These are phyloP conservation scores for Usnea hakonensis DNA, from an alignment of 495 filamentous ascomycete species.

Conservation along the genomic window DNA sequence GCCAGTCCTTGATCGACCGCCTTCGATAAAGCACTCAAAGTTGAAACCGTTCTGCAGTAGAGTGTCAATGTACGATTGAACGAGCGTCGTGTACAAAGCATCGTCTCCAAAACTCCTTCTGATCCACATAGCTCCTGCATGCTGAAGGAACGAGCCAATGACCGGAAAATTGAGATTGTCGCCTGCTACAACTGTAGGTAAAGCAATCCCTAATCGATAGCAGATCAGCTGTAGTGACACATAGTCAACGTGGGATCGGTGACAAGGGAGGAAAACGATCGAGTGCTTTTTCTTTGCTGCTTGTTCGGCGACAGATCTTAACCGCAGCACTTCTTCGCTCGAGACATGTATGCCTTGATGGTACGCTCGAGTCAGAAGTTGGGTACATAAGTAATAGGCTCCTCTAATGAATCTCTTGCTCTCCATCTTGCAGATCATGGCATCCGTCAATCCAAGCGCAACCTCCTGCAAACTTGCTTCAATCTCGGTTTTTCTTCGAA, in stretches of 20 bases:
- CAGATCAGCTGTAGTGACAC: slow-evolving; percentile 90
- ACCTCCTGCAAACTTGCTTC: slow-evolving; percentile 63
- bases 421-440: slow-evolving; percentile 99
- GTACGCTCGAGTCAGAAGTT: slow-evolving; percentile 85
- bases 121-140: slow-evolving; percentile 97
- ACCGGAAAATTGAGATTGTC: slow-evolving; percentile 94
- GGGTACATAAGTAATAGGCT: slow-evolving; percentile 83
- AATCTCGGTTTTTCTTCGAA: slow-evolving; percentile 51
- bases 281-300: slow-evolving; percentile 84
- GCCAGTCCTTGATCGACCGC: slow-evolving; percentile 82
- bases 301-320: slow-evolving; percentile 71
- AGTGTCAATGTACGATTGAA: slow-evolving; percentile 93
- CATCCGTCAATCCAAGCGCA: slow-evolving; percentile 73
- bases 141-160: slow-evolving; percentile 82
- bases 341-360: slow-evolving; percentile 95
- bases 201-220: slow-evolving; percentile 78
- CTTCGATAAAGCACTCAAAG: slow-evolving; percentile 95
- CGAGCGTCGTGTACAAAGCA: slow-evolving; percentile 77
- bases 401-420: slow-evolving; percentile 85
- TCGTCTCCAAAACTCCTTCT: slow-evolving; percentile 88
- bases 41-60: slow-evolving; percentile 85
- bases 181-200: slow-evolving; percentile 90
- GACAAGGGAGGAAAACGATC: slow-evolving; percentile 91
- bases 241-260: slow-evolving; percentile 93
- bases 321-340: slow-evolving; percentile 78